Conservation (phyloP, 2,329 filamentous ascomycete genomes). For the Ambrosiella cleistominuta region DNA sequence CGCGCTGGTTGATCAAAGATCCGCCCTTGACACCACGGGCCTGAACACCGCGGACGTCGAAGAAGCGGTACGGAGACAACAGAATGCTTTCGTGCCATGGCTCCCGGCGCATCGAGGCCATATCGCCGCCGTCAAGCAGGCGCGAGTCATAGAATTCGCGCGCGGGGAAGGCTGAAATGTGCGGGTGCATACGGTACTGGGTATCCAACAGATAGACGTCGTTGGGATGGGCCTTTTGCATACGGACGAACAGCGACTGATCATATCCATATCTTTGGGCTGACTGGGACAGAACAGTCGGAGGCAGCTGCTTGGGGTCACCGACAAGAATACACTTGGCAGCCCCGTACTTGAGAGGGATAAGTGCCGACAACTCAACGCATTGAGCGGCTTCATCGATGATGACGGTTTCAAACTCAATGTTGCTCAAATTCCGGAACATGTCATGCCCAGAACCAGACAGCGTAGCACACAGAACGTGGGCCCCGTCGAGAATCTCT, state of each 20-base stretch:
- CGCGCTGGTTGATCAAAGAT: slow-evolving; percentile 76
- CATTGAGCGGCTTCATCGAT: slow-evolving; percentile 98
- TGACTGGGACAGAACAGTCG: slow-evolving; percentile 86
- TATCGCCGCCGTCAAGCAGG: slow-evolving; percentile 68
- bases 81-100: slow-evolving; percentile 74
- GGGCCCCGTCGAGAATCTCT: slow-evolving; percentile 73
- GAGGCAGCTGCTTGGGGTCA: slow-evolving; percentile 91
- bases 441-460: slow-evolving; percentile 95
- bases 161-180: slow-evolving; percentile 84
- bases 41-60: slow-evolving; percentile 83
- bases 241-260: slow-evolving; percentile 93
- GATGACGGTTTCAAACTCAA: slow-evolving; percentile 96
- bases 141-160: slow-evolving; percentile 79
- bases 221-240: slow-evolving; percentile 80
- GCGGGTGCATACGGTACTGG: slow-evolving; percentile 98
- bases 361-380: slow-evolving; percentile 88
- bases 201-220: slow-evolving; percentile 90
- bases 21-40: slow-evolving; percentile 55
- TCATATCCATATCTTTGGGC: slow-evolving; percentile 89
- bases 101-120: slow-evolving; percentile 56
- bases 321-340: slow-evolving; percentile 93
- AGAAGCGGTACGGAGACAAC: slow-evolving; percentile 89
- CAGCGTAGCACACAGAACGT: slow-evolving; percentile 87
- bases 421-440: slow-evolving; percentile 78
- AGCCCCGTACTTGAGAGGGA: slow-evolving; percentile 92